Conservation (phyloP, 2,329 filamentous ascomycete genomes). For the Ascochyta clinopodiicola region DNA sequence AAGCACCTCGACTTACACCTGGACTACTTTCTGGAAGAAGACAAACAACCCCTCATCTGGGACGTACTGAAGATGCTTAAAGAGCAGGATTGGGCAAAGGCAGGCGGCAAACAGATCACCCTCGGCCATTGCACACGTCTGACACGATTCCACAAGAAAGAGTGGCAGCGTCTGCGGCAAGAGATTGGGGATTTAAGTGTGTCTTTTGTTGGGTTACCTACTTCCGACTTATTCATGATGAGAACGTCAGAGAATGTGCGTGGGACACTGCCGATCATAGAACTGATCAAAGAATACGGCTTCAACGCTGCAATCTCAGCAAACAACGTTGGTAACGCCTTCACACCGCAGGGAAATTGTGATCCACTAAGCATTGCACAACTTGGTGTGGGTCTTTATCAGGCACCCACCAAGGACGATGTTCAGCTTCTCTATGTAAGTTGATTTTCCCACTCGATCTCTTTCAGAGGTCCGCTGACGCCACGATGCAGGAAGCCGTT, state of each 20-base stretch:
- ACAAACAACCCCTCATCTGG: constrained; percentile 60
- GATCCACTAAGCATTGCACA: constrained; percentile 70
- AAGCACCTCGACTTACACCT: constrained; percentile 74
- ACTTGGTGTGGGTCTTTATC: constrained; percentile 50
- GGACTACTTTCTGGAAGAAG: constrained; percentile 69
- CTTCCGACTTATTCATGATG: constrained; percentile 77
- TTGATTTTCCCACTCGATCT: constrained; percentile 17
- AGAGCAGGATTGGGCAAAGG: constrained; percentile 56
- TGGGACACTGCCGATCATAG: constrained; percentile 67
- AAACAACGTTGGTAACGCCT: constrained; percentile 78
- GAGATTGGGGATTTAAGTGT: constrained; percentile 64
- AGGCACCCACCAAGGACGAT: constrained; percentile 67
- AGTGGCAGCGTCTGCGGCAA: constrained; percentile 59
- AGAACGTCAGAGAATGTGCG: constrained; percentile 55
- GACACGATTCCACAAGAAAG: constrained; percentile 59
- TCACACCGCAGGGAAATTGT: constrained; percentile 72
- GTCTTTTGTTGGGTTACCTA: constrained; percentile 72
- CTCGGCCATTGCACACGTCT: constrained; percentile 74
- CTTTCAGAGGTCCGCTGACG: constrained; percentile 20
- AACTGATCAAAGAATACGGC: constrained; percentile 65
- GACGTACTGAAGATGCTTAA: constrained; percentile 61
- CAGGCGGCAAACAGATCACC: constrained; percentile 42
- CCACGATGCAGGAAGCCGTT: constrained; percentile 54
- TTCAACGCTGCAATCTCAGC: constrained; percentile 68
- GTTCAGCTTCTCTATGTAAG: constrained; percentile 65